Evolutionary conservation across 352 stramenopile genomes (phyloP).

Genomic region (Lagenidium sp.): DNA sequence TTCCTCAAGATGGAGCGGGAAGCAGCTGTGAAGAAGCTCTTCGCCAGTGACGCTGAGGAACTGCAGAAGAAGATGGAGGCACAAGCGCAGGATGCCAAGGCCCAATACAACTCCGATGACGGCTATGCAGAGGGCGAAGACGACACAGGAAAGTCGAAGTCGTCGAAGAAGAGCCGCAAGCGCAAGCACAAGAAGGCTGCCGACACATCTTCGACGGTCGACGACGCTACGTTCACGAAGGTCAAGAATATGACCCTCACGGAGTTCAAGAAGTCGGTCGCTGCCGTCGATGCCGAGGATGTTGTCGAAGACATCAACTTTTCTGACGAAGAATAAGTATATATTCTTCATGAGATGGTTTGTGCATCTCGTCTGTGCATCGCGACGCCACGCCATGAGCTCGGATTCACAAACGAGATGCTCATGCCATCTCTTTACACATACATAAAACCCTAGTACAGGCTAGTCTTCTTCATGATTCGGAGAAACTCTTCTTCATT

Average conservation of each 20-base stretch:
- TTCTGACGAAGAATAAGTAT: constrained; percentile 53
- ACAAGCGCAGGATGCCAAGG: constrained; percentile 8
- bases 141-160: constrained; percentile 28
- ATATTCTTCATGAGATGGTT: neutral
- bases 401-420: too few species aligned
- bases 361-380: neutral
- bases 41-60: constrained; percentile 50
- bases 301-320: constrained; percentile 75
- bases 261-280: constrained; percentile 74
- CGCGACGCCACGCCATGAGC: too few species aligned
- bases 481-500: constrained; percentile 94
- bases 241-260: constrained; percentile 80
- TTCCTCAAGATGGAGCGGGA: constrained; percentile 81
- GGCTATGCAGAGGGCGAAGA: constrained; percentile 27
- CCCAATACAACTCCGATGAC: constrained; percentile 24
- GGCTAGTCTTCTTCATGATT: constrained; percentile 97
- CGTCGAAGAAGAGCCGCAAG: constrained; percentile 18
- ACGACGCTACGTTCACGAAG: constrained; percentile 59
- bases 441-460: constrained; percentile 32
- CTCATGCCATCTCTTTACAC: too few species aligned
- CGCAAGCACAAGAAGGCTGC: constrained; percentile 24
- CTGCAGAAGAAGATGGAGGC: constrained; percentile 65
- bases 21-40: constrained; percentile 79
- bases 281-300: constrained; percentile 56
- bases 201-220: constrained; percentile 18